phyloP scores from a whole-genome alignment of 257 asterid species.

The Penstemon newberryi region DNA sequence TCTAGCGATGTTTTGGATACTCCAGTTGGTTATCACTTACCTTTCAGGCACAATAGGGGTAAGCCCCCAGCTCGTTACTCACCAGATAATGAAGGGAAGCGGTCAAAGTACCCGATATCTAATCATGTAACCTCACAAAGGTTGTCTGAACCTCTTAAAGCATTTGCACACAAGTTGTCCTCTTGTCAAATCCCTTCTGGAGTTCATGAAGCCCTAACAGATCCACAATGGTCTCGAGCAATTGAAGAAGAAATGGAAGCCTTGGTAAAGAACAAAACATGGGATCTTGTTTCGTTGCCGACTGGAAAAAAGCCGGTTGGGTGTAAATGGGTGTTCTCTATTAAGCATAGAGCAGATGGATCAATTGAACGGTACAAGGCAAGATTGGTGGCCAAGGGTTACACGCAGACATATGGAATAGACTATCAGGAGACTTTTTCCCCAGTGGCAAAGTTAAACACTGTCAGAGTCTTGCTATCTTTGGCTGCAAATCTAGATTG shows the following conservation, averaged over 20 bases:
- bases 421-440: constrained; percentile 4
- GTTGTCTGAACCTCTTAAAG: neutral
- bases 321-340: neutral
- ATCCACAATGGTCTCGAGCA: neutral
- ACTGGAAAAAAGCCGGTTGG: neutral
- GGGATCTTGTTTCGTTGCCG: neutral
- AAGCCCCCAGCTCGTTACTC: neutral
- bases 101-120: neutral
- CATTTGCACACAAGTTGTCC: neutral
- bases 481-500: constrained; percentile 1
- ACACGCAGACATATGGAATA: neutral
- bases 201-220: neutral
- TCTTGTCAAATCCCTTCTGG: neutral
- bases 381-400: neutral
- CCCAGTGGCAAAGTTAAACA: neutral
- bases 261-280: neutral
- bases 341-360: neutral
- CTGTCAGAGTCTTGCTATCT: neutral
- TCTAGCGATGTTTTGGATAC: too few species aligned
- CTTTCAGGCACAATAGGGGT: neutral
- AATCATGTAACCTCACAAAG: neutral
- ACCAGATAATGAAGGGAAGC: neutral
- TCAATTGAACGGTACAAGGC: neutral
- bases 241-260: constrained; percentile 2
- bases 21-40: neutral